Evolutionary conservation across 345 rosid genomes (phyloP).

Genomic region (Corchorus olitorius): DNA sequence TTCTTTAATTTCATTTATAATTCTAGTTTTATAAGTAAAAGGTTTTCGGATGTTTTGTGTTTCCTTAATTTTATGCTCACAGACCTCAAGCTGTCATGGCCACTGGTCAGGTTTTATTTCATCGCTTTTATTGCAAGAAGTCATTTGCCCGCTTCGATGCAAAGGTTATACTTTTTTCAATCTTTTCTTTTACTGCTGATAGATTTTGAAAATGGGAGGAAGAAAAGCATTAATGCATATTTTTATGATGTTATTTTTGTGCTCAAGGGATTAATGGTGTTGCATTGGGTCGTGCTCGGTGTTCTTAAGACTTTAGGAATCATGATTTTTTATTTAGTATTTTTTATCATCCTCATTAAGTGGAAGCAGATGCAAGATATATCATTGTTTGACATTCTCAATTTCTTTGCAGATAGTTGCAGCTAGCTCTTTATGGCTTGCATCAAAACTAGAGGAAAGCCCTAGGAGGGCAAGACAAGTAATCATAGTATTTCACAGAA

Average conservation of each 20-base stretch:
- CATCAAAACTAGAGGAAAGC: conserved; percentile 86
- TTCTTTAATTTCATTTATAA: background rate
- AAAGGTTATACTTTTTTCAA: conserved; percentile 49
- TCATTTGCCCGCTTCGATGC: conserved; percentile 89
- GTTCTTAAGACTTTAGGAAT: background rate
- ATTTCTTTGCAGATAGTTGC: conserved; percentile 71
- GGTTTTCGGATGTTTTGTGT: conserved; percentile 13
- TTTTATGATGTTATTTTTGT: conserved; percentile 2
- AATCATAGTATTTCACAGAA: conserved; percentile 87
- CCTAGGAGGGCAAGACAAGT: conserved; percentile 90
- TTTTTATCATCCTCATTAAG: background rate
- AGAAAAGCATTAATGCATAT: background rate
- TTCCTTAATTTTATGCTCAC: conserved; percentile 26
- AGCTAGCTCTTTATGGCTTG: conserved; percentile 92
- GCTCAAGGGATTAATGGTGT: background rate
- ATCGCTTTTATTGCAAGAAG: conserved; percentile 93
- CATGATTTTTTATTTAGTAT: background rate
- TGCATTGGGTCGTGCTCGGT: background rate
- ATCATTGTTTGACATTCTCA: conserved; percentile 10
- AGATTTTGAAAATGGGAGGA: conserved; percentile 4
- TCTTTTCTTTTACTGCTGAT: background rate
- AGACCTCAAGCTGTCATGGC: conserved; percentile 99
- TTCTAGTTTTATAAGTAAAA: background rate
- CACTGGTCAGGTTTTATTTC: conserved; percentile 94
- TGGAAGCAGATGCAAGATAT: conserved; percentile 14